Evolutionary conservation across 2,329 filamentous ascomycete species (phyloP).

Genomic region (Colletotrichum limetticola): DNA sequence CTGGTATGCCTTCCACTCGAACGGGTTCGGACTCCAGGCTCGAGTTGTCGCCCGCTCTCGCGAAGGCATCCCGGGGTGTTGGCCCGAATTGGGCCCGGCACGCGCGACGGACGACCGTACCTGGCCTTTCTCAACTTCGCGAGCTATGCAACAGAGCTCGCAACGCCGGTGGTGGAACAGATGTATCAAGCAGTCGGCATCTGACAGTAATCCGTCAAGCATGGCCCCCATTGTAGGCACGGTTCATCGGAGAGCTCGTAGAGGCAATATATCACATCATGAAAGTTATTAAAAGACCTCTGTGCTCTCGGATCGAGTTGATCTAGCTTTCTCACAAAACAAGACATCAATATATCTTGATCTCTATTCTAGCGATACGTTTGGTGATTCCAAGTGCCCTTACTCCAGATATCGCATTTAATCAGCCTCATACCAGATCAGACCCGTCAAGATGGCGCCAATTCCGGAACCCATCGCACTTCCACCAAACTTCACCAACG

Average conservation of each 20-base stretch:
- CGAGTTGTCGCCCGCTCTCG: neutral
- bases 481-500: slow-evolving; percentile 30
- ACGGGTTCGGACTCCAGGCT: neutral
- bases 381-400: neutral
- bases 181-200: neutral
- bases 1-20: neutral
- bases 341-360: neutral
- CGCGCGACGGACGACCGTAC: neutral
- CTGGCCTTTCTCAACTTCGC: neutral
- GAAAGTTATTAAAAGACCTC: neutral
- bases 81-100: neutral
- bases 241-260: neutral
- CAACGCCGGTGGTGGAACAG: neutral
- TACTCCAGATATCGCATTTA: neutral
- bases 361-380: neutral
- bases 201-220: neutral
- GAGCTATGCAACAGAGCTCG: neutral
- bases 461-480: slow-evolving; percentile 20
- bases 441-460: slow-evolving; percentile 4
- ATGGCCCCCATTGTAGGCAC: neutral
- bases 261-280: neutral
- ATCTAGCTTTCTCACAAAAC: neutral
- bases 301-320: neutral
- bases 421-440: neutral
- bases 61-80: neutral